Evolutionary conservation across 2,329 filamentous ascomycete genomes (phyloP), one percentile per base, ranked within the genome.

Genomic region (Phaeosphaeria sp.): DNA sequence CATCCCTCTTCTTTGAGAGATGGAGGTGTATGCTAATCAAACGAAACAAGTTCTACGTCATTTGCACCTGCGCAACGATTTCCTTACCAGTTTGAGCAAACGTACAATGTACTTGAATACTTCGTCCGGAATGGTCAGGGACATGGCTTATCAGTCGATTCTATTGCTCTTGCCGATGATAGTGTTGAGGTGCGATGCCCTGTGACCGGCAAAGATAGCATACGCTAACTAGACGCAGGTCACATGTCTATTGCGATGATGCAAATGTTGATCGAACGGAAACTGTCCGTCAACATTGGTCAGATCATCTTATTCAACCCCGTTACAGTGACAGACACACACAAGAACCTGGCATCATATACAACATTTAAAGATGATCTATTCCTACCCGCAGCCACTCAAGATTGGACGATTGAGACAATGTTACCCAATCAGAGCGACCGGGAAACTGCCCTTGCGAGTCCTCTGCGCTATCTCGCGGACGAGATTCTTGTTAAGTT

Each of bases 171-270:
- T 13, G 20, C 42, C n/a, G 42, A 18, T 20, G 42, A 46, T 21
- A 46, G 42, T 22, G 42, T 46, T 21, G 42, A 46, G 42, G 42
- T 46, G 42, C 18, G 42, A 13, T 46, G 3, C 42, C 42, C 22
- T 46, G 20, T 6, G 11, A 11, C 21, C 42, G 20, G 17, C 21
- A 46, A 21, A 46, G 42, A 22, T 11, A 30, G 25, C 25, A 30
- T 5, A 30, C 25, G 42, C 18, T 46, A 18, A 46, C 22, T 46
- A 46, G 20, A 20, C 22, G 22, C 18, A 46, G 42, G 42, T 15
- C 42, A 46, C 18, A 46, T 46, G 42, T 46, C 42, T 22, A 46
- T 46, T 22, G 42, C 42, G 21, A 46, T 46, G 42, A 46, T 46
- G 42, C 42, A 23, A 18, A 46, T 46, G 42, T 46, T 11, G 42